Evolutionary conservation across 1,284 basidiomycete genomes (phyloP).

Genomic region (Mixia osmundae): DNA sequence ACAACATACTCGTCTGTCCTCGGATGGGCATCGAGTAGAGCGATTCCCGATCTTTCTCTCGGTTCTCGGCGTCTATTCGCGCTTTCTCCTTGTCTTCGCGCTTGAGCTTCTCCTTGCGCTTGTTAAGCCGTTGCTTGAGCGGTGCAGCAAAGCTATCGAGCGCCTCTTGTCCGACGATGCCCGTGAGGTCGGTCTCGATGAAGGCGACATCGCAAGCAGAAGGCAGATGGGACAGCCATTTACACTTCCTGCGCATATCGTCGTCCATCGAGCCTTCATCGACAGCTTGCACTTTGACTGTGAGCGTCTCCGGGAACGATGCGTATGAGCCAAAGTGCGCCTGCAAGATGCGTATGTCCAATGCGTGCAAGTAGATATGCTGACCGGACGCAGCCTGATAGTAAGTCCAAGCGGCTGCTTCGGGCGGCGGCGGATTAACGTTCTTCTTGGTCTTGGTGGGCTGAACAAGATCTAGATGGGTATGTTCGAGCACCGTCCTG

Average conservation of each 20-base stretch:
- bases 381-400: slow-evolving; percentile 85
- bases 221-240: slow-evolving; percentile 80
- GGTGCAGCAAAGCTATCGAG: slow-evolving; percentile 56
- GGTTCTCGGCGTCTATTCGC: slow-evolving; percentile 33
- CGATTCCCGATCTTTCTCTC: slow-evolving; percentile 33
- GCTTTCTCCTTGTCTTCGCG: slow-evolving; percentile 60
- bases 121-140: slow-evolving; percentile 45
- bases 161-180: slow-evolving; percentile 45
- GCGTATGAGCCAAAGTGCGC: slow-evolving; percentile 61
- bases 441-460: slow-evolving; percentile 24
- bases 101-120: slow-evolving; percentile 47
- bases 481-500: too few relatives aligned
- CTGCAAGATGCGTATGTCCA: slow-evolving; percentile 81
- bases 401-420: slow-evolving; percentile 42
- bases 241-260: slow-evolving; percentile 76
- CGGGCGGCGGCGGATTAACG: slow-evolving; percentile 43
- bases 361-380: slow-evolving; percentile 76
- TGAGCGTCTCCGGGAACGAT: slow-evolving; percentile 59
- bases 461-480: too few relatives aligned
- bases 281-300: slow-evolving; percentile 49
- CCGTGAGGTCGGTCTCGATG: slow-evolving; percentile 60
- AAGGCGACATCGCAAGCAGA: slow-evolving; percentile 84
- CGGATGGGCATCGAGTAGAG: not conserved
- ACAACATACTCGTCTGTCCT: not conserved
- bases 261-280: slow-evolving; percentile 42